Evolutionary conservation across 2,329 filamentous ascomycete species (phyloP), one percentile per base, ranked within the genome.

Genomic region (Diaporthe sp.): DNA sequence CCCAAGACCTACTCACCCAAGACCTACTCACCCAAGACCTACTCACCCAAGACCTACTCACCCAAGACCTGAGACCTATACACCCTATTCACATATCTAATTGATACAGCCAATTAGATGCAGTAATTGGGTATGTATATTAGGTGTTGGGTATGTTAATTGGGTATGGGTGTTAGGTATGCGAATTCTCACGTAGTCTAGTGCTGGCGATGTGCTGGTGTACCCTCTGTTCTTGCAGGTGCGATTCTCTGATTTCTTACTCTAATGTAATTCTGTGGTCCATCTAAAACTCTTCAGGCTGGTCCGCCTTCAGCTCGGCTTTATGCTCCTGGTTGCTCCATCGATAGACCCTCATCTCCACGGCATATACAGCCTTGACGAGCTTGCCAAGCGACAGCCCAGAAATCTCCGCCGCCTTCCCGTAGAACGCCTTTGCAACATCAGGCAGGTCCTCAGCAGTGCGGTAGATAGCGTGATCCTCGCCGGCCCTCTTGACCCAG

Each of bases 371-470:
- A 10, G 84, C 83, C 15, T 79, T 79, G 17, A 86, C 78, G 9
- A 88, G 78, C 13, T 81, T 83, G 12, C 71, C 67, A 6, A 85
- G 28, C 0, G 83, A 82, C 49, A 87, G 77, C 0, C 83, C 85
- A 0, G 84, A 81, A 4, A 84, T 73, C 58, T 82, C 82, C 72
- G 87, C 87, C 53, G 85, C 85, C 76, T 84, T 82, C 17, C 81
- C 80, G 76, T 87, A 88, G 61, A 90, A 85, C 0, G 79, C 77
- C 58, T 81, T 87, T 0, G 86, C 87, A 4, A 79, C 77, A 10
- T 83, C 82, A 0, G 86, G 83, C 42, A 90, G 81, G 12, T 89
- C 86, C 6, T 84, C 82, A n/a, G 83, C 80, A 7, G 75, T 83
- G 22, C 84, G 83, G 77, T 84, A 86, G 6, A 81, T 76, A 49